Evolutionary conservation across 306 rosid species (phyloP).

Genomic region (Sophora flavescens): DNA sequence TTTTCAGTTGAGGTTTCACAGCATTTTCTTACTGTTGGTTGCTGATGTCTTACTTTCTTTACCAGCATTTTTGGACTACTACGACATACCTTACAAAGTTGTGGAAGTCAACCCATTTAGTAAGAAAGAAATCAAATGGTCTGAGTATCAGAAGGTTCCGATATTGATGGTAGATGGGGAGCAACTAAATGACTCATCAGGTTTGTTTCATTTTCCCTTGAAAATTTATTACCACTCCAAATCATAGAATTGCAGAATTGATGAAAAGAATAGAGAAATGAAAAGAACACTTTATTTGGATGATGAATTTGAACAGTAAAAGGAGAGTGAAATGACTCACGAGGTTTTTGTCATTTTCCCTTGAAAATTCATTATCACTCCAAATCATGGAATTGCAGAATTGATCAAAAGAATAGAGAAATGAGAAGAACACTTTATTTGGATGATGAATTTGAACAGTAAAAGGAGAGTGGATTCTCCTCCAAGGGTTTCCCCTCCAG

Average conservation of each 20-base stretch:
- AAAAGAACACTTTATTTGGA: no score
- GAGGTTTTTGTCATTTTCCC: slow-evolving; percentile 61
- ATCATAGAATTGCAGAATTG: no score
- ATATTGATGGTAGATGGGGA: slow-evolving; percentile 92
- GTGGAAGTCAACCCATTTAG: slow-evolving; percentile 97
- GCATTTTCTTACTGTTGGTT: slow-evolving; percentile 37
- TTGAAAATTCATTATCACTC: background rate
- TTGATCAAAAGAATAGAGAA: no score
- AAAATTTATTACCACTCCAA: background rate
- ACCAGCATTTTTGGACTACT: slow-evolving; percentile 92
- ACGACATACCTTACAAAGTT: slow-evolving; percentile 84
- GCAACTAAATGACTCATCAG: slow-evolving; percentile 96
- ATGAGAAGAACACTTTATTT: no score
- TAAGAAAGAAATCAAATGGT: slow-evolving; percentile 97
- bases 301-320: no score
- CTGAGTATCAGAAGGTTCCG: slow-evolving; percentile 96
- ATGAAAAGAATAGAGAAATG: no score
- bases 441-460: no score
- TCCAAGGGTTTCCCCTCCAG: no score
- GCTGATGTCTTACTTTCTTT: slow-evolving; percentile 43
- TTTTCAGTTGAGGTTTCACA: slow-evolving; percentile 25
- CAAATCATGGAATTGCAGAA: no score
- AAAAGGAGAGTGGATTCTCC: no score
- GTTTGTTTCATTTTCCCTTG: slow-evolving; percentile 46
- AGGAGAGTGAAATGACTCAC: slow-evolving; percentile 62